Conservation (phyloP, 805 yeast genomes). For the Candida nanaspora region DNA sequence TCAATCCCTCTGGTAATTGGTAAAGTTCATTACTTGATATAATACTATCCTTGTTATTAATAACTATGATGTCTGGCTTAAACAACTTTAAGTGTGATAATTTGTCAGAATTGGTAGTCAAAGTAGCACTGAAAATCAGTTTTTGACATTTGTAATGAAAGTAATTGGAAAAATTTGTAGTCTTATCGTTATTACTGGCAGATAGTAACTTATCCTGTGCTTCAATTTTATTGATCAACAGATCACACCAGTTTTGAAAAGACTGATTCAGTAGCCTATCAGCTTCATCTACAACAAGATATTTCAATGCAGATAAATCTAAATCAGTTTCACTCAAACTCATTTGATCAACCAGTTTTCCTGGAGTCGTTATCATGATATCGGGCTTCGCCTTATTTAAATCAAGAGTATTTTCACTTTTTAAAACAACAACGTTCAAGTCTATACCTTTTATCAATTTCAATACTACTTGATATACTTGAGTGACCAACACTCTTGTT, state of each 20-base stretch:
- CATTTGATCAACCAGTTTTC: slow-evolving; percentile 75
- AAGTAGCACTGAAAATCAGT: slow-evolving; percentile 84
- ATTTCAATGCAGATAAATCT: slow-evolving; percentile 45
- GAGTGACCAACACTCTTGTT: slow-evolving; percentile 79
- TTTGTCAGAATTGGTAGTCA: slow-evolving; percentile 89
- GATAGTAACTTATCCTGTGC: slow-evolving; percentile 20
- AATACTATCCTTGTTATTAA: slow-evolving; percentile 44
- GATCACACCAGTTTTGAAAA: slow-evolving; percentile 87
- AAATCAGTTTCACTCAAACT: slow-evolving; percentile 26
- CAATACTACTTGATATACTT: slow-evolving; percentile 63
- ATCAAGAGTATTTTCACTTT: slow-evolving; percentile 48
- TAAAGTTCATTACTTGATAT: slow-evolving; percentile 47
- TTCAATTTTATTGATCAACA: slow-evolving; percentile 35
- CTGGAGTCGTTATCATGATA: slow-evolving; percentile 67
- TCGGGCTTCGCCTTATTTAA: slow-evolving; percentile 53
- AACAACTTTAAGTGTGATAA: slow-evolving; percentile 62
- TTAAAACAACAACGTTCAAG: slow-evolving; percentile 55
- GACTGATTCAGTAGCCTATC: slow-evolving; percentile 78
- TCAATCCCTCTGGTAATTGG: slow-evolving; percentile 48
- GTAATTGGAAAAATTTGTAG: slow-evolving; percentile 18
- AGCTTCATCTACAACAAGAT: slow-evolving; percentile 73
- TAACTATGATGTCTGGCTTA: slow-evolving; percentile 67
- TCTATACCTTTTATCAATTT: slow-evolving; percentile 60
- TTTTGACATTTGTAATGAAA: slow-evolving; percentile 43
- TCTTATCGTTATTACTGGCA: slow-evolving; percentile 1